Percentiles rank a stretch among this genome's conserved stretches.
These are phyloP conservation scores for Zygoascus sp. DNA, from an alignment of 1,139 yeast genomes.

Conservation along the genomic window DNA sequence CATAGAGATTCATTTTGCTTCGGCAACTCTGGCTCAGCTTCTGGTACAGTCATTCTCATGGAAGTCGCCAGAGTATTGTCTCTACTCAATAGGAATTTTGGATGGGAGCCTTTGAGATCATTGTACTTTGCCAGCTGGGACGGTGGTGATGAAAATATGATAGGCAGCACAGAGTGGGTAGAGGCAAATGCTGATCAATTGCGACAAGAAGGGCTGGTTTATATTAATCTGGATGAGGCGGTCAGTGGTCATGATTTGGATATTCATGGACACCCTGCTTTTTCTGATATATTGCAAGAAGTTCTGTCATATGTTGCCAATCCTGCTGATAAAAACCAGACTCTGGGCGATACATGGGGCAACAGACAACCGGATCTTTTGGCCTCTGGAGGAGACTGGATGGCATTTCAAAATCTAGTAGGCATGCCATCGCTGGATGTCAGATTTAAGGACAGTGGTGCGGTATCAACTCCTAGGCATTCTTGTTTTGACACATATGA, in stretches of 20 bases:
- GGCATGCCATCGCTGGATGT: constrained; percentile 71
- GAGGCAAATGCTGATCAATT: constrained; percentile 54
- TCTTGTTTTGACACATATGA: constrained; percentile 67
- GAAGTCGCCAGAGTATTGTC: constrained; percentile 71
- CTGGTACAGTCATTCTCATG: constrained; percentile 71
- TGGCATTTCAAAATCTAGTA: constrained; percentile 58
- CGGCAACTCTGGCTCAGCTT: constrained; percentile 69
- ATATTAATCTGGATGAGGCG: constrained; percentile 73
- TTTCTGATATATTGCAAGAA: constrained; percentile 45
- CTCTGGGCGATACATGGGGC: constrained; percentile 24
- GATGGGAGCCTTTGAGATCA: constrained; percentile 83
- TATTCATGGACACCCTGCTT: constrained; percentile 63
- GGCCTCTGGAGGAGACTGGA: constrained; percentile 49
- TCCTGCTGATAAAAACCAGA: constrained; percentile 29
- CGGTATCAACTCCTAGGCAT: constrained; percentile 46
- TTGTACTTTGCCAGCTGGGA: constrained; percentile 85
- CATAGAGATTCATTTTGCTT: constrained; percentile 72
- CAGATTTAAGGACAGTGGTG: constrained; percentile 38
- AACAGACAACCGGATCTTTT: constrained; percentile 18
- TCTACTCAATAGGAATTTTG: constrained; percentile 55
- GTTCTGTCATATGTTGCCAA: constrained; percentile 41
- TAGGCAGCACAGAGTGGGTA: constrained; percentile 81
- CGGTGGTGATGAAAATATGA: constrained; percentile 74
- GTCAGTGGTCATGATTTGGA: constrained; percentile 58
- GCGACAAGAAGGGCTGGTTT: constrained; percentile 60